Conservation (phyloP, 768 basidiomycete genomes). For the Steccherinum ochraceum region DNA sequence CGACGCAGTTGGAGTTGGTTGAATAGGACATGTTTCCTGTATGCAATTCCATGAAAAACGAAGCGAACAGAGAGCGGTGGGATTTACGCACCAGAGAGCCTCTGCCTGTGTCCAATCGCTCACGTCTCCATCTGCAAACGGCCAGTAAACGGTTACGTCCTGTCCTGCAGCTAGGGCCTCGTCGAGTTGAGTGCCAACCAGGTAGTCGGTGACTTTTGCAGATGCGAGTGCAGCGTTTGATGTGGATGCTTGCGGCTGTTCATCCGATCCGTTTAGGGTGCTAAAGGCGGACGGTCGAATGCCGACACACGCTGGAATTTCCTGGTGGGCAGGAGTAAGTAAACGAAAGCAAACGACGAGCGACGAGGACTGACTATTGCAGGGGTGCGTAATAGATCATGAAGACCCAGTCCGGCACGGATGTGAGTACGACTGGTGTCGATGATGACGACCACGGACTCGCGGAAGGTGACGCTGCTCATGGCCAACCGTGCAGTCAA, state of each 20-base stretch:
- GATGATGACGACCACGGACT: constrained; percentile 74
- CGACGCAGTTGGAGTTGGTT: constrained; percentile 67
- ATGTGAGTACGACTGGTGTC: constrained; percentile 69
- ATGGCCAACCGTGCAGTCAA: no score
- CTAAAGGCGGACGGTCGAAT: constrained; percentile 38
- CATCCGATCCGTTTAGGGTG: constrained; percentile 23
- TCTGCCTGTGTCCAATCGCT: constrained; percentile 82
- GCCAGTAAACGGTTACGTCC: constrained; percentile 74
- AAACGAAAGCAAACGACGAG: background rate
- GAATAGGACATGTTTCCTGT: constrained; percentile 84
- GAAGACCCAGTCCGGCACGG: constrained; percentile 72
- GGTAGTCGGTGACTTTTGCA: constrained; percentile 66
- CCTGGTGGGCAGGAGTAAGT: constrained; percentile 36
- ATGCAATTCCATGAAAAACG: background rate
- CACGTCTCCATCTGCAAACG: constrained; percentile 69
- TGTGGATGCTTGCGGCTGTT: constrained; percentile 27
- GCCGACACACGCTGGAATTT: constrained; percentile 76
- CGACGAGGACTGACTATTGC: constrained; percentile 52
- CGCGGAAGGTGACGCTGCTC: constrained; percentile 44
- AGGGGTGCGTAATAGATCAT: constrained; percentile 75
- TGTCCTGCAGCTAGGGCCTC: constrained; percentile 72
- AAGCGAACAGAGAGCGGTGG: background rate
- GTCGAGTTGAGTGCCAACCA: constrained; percentile 76
- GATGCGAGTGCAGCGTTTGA: constrained; percentile 37
- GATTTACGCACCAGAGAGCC: constrained; percentile 82